Evolutionary conservation across 2,329 filamentous ascomycete genomes (phyloP).

Genomic region (Arthrobotrys iridis): DNA sequence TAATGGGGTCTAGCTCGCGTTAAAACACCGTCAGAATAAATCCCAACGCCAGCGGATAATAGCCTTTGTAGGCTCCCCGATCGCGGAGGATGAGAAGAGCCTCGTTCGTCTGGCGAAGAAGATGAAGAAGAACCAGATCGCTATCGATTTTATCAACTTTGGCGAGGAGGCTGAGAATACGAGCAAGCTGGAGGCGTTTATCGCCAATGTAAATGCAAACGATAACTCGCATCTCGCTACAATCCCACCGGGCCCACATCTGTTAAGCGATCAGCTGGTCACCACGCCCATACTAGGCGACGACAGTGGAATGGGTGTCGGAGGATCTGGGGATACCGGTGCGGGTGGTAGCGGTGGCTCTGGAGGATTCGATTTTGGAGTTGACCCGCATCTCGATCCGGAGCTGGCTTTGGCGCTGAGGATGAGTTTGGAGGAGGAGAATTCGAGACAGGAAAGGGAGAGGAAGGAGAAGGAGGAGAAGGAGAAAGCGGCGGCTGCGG

Average conservation of each 20-base stretch:
- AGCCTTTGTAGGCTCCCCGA: conserved; percentile 93
- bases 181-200: conserved; percentile 90
- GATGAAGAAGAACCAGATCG: conserved; percentile 98
- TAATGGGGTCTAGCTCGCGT: conserved; percentile 73
- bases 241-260: conserved; percentile 87
- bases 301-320: conserved; percentile 73
- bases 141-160: conserved; percentile 93
- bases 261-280: conserved; percentile 91
- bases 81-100: conserved; percentile 87
- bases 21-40: conserved; percentile 98
- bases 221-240: conserved; percentile 92
- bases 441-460: conserved; percentile 87
- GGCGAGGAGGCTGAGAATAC: conserved; percentile 91
- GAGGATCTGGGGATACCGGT: conserved; percentile 64
- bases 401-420: conserved; percentile 92
- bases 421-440: conserved; percentile 99
- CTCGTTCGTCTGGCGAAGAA: conserved; percentile 91
- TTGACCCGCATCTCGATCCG: conserved; percentile 90
- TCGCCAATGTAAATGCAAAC: conserved; percentile 87
- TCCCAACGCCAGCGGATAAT: conserved; percentile 96
- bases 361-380: conserved; percentile 77
- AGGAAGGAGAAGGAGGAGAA: conserved; percentile 77
- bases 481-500: conserved; percentile 68
- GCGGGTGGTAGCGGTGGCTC: conserved; percentile 67
- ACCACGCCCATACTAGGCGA: conserved; percentile 89